Evolutionary conservation across 192 early-diverging fungal species (phyloP).

Genomic region (Rhizophagus sp.): DNA sequence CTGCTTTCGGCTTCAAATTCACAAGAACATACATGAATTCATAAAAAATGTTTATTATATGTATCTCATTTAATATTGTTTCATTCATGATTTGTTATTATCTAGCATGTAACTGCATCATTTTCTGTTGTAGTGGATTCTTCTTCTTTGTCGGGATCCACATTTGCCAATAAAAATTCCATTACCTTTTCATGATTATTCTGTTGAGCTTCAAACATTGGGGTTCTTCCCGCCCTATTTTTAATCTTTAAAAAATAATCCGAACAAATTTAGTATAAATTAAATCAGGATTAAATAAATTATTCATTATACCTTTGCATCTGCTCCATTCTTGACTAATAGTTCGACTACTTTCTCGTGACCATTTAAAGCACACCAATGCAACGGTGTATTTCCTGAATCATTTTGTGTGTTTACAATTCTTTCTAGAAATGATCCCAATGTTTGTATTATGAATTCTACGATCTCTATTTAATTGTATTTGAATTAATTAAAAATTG

Average conservation of each 20-base stretch:
- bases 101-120: neutral
- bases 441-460: slow-evolving; percentile 47
- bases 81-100: too few relatives aligned
- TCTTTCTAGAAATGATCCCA: slow-evolving; percentile 22
- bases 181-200: slow-evolving; percentile 45
- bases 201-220: slow-evolving; percentile 51
- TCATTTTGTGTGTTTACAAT: slow-evolving; percentile 58
- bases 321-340: slow-evolving; percentile 63
- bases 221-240: slow-evolving; percentile 39
- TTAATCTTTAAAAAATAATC: slow-evolving; percentile 38
- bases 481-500: slow-evolving; percentile 4
- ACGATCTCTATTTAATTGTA: slow-evolving; percentile 49
- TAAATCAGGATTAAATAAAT: neutral
- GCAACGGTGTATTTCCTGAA: slow-evolving; percentile 71
- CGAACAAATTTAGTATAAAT: neutral
- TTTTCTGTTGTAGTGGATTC: neutral
- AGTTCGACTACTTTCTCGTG: slow-evolving; percentile 65
- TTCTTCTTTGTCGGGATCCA: slow-evolving; percentile 26
- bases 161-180: slow-evolving; percentile 44
- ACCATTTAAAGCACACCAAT: slow-evolving; percentile 87
- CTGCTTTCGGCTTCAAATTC: too few relatives aligned
- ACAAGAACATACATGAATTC: too few relatives aligned
- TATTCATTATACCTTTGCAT: slow-evolving; percentile 49
- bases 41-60: too few relatives aligned
- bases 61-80: too few relatives aligned